Conservation (phyloP, 176 grass and related monocot genomes). For the Aegilops umbellulata region DNA sequence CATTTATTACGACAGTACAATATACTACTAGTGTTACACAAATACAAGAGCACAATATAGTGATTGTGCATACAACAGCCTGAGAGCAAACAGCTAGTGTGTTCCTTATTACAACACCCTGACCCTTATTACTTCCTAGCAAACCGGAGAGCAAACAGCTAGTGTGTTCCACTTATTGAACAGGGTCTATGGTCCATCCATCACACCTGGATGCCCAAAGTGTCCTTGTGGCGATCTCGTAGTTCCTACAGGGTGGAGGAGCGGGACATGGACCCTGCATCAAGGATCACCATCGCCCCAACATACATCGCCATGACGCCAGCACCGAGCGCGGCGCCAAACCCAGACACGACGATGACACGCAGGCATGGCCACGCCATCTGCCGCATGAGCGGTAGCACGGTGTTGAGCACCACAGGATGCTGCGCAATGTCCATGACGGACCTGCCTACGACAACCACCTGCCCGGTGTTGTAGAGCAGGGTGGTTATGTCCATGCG, state of each 20-base stretch:
- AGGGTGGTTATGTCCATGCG: neutral
- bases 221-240: too few species aligned
- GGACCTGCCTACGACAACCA: neutral
- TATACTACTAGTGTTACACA: too few species aligned
- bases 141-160: too few species aligned
- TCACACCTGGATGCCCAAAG: too few species aligned
- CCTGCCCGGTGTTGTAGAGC: neutral
- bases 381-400: neutral
- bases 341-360: neutral
- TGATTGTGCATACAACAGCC: too few species aligned
- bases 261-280: neutral
- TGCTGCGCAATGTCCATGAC: neutral
- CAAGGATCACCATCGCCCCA: neutral
- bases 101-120: too few species aligned
- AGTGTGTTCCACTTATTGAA: too few species aligned
- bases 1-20: too few species aligned
- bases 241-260: neutral
- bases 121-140: too few species aligned
- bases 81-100: too few species aligned
- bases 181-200: too few species aligned
- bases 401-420: neutral
- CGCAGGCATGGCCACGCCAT: neutral
- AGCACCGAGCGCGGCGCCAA: neutral
- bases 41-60: too few species aligned
- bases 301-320: neutral